Base-by-base conservation (phyloP, 2,329 filamentous ascomycete species). In the Pestalotiopsis sp. region DNA sequence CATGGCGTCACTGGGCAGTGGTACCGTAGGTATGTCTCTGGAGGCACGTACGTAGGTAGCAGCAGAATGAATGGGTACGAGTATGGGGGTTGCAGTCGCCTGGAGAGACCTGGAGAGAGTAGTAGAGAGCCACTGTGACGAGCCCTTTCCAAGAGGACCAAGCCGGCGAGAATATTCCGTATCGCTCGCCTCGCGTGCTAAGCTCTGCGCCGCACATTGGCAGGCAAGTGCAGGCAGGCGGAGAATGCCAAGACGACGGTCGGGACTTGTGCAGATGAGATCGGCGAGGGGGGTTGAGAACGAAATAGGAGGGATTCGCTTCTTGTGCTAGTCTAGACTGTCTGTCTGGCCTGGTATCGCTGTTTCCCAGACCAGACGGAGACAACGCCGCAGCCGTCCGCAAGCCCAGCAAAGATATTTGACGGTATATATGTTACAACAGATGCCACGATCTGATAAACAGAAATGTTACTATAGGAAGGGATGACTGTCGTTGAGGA, bases 401-500 rank as follows among this genome's bases (percentile, higher is more conserved):
- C 20, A 49, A 52, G 17, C 45, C 20, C 17, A n/a, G 17, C 20
- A 52, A 52, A 52, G 17, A 38, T 62, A 62, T 39, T 4, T 14
- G n/a, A 39, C 59, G 59, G 59, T 62, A 62, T 62, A 62, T 62
- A 62, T 20, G 59, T 62, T 39, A 17, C 59, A 62, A 39, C 31
- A 62, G 59, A 59, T 62, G 59, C 17, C 13, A 62, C 59, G 31
- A 39, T 62, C 59, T 62, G 59, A 62, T 62, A 59, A 20, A 14
- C 59, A 17, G 5, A 36, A 31, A 20, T 62, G 59, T 5, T 3
- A 62, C 59, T 62, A 20, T 62, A 62, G 31, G n/a, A 20, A 38
- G 31, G 59, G n/a, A n/a, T 36, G 9, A 11, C 38, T n/a, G 11
- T 14, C 23, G 23, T 14, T 62, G 25, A 36, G 13, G 27, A 62